These are phyloP conservation scores for Thalia dealbata DNA, from an alignment of 176 grass and related monocot species.

Conservation along the genomic window DNA sequence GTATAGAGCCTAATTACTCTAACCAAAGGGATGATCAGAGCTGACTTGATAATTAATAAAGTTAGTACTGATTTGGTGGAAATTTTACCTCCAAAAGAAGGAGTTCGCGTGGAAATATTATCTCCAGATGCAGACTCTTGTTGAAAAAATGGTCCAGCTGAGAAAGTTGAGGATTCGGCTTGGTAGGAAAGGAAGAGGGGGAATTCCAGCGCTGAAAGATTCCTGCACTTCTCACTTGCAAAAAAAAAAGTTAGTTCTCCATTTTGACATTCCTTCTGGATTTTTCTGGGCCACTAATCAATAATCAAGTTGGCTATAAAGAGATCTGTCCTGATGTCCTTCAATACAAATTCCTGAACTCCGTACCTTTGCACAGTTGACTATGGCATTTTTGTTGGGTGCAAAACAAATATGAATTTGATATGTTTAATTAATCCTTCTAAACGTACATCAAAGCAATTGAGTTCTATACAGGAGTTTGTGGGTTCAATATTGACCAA, in stretches of 20 bases:
- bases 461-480: no score
- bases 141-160: no score
- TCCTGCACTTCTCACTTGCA: not conserved
- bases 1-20: no score
- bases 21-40: not conserved
- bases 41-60: not conserved
- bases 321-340: not conserved
- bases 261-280: not conserved
- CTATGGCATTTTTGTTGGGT: not conserved
- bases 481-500: no score
- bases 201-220: not conserved
- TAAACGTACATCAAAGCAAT: no score
- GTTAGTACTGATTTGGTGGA: no score
- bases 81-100: no score
- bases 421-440: not conserved
- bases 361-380: not conserved
- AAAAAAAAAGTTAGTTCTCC: not conserved
- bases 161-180: not conserved
- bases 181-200: not conserved
- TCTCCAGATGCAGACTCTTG: no score
- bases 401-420: not conserved
- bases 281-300: not conserved
- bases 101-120: not conserved
- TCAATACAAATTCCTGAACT: not conserved
- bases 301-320: not conserved